Percentiles rank a stretch among this genome's conserved stretches.
Conservation (phyloP, 2,329 filamentous ascomycete species). For the Phialophora chinensis region DNA sequence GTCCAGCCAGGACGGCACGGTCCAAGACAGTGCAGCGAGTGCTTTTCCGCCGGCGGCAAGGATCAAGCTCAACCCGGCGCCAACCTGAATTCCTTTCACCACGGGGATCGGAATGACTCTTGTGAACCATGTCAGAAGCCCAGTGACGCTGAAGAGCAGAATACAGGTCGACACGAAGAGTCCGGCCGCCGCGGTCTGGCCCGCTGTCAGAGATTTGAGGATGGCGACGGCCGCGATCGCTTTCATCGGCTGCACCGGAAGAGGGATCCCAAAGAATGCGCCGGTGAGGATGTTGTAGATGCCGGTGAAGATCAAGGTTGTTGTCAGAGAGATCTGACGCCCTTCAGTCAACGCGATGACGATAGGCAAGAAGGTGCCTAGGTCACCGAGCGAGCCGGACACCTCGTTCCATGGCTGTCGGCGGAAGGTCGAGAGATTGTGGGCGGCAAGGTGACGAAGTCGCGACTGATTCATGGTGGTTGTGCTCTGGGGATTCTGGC, state of each 20-base stretch:
- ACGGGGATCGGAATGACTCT: slow-evolving; percentile 81
- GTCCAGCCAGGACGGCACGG: slow-evolving; percentile 69
- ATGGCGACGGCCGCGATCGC: slow-evolving; percentile 93
- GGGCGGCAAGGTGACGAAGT: slow-evolving; percentile 27
- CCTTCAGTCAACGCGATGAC: slow-evolving; percentile 84
- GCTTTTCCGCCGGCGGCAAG: slow-evolving; percentile 75
- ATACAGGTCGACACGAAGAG: slow-evolving; percentile 77
- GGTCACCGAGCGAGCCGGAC: slow-evolving; percentile 84
- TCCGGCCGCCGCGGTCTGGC: slow-evolving; percentile 80
- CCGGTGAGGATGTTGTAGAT: slow-evolving; percentile 86
- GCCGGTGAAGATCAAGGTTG: slow-evolving; percentile 85
- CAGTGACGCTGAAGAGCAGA: slow-evolving; percentile 77
- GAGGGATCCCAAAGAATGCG: slow-evolving; percentile 79
- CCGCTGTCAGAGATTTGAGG: slow-evolving; percentile 66
- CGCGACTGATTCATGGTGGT: slow-evolving; percentile 16
- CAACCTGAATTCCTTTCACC: slow-evolving; percentile 93
- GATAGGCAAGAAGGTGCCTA: slow-evolving; percentile 87
- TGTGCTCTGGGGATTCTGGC: neutral
- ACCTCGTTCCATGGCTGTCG: slow-evolving; percentile 72
- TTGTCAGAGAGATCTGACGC: slow-evolving; percentile 77
- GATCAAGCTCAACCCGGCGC: slow-evolving; percentile 82
- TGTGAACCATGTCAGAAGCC: slow-evolving; percentile 76
- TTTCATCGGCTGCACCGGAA: slow-evolving; percentile 89
- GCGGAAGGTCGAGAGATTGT: slow-evolving; percentile 64
- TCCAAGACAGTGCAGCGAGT: slow-evolving; percentile 72